Evolutionary conservation across 2,329 filamentous ascomycete species (phyloP), one percentile per base, ranked within the genome.

Genomic region (Juglanconis oblonga): DNA sequence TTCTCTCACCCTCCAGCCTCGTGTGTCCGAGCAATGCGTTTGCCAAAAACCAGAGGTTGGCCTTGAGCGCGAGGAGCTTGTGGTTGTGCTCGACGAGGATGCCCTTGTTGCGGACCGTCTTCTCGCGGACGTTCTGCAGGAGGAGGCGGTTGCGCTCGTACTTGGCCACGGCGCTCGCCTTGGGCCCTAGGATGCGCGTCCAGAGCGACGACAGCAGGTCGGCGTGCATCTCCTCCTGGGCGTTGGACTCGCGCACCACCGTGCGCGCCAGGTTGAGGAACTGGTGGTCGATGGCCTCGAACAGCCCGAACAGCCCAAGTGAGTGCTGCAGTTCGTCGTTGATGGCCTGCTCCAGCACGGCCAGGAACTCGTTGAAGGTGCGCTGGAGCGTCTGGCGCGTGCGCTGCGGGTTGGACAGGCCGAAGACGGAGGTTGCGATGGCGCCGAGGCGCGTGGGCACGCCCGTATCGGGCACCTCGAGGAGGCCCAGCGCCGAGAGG

Each of bases 91-190:
- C 89, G 65, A 95, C 86, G 8, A 98, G 82, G 40, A 96, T 83
- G 64, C 87, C 86, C 76, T 97, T 97, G 77, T 97, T 96, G 63
- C 86, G 85, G 31, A 97, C 87, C 1, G 93, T 97, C 68, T 89
- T 90, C 61, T 89, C 85, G 64, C 92, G 87, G 59, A 98, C 89
- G 65, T 88, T 89, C 53, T 82, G 84, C 31, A 98, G 84, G 1
- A 97, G 81, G 53, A 87, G 82, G 64, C 89, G 88, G 79, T 98
- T 98, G 76, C 90, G 91, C 73, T 97, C 92, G 74, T 92, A 97
- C 73, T 97, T 97, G 70, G 86, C 85, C n/a, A 97, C 81, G 65
- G 88, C 83, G 49, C 81, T 81, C 7, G 89, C 87, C 68, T 90
- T 89, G 44, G 89, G 81, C 1, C 92, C 93, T 1, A 97, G 85